phyloP scores from a whole-genome alignment of 495 filamentous ascomycete genomes.

The Neurospora sp. region DNA sequence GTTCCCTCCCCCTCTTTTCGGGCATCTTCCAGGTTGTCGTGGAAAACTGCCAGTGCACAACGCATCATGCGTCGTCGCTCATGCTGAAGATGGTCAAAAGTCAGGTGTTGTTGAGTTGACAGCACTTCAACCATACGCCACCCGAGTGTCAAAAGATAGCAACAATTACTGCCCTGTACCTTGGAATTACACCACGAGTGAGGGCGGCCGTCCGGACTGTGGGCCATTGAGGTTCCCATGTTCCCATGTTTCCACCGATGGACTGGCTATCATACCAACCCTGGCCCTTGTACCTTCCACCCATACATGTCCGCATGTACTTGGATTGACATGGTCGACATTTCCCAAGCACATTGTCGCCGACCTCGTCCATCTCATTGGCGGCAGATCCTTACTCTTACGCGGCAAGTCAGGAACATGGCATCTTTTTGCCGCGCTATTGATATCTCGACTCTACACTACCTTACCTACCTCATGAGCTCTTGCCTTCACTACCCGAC shows the following conservation, averaged over 20 bases:
- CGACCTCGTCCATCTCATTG: not conserved
- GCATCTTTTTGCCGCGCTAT: constrained; percentile 5
- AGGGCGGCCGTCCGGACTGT: not conserved
- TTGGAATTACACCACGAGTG: not conserved
- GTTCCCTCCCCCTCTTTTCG: not conserved
- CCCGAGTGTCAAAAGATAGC: not conserved
- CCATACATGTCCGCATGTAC: not conserved
- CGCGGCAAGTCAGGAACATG: constrained; percentile 2
- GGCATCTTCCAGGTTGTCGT: not conserved
- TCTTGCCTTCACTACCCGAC: constrained; percentile 3
- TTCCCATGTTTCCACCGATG: not conserved
- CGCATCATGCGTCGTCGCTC: not conserved
- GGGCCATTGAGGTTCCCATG: not conserved
- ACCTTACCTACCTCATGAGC: not conserved
- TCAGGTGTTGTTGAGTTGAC: not conserved
- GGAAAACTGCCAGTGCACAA: not conserved
- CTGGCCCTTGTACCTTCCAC: not conserved
- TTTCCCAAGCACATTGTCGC: constrained; percentile 1
- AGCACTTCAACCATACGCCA: not conserved
- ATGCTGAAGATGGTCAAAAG: not conserved
- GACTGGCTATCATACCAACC: not conserved
- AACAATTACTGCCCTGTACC: not conserved
- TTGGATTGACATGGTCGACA: constrained; percentile 1
- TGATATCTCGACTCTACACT: constrained; percentile 7
- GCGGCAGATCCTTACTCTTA: not conserved